phyloP scores from a whole-genome alignment of 306 rosid genomes.

The Leucaena leucocephala region DNA sequence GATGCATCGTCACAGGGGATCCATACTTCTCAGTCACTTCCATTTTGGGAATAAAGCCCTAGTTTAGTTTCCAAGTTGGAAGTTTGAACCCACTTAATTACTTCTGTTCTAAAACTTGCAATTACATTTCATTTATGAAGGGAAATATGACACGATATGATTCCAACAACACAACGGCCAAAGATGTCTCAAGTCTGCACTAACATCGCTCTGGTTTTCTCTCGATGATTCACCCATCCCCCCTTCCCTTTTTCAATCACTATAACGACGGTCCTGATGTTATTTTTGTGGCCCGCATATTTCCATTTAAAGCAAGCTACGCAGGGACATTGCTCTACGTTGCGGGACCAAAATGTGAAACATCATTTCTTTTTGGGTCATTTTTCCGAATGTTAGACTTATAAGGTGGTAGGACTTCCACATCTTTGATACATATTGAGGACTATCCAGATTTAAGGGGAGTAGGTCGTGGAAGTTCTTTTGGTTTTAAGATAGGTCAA shows the following conservation, averaged over 20 bases:
- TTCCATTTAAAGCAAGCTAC: background rate
- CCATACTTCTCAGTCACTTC: conserved; percentile 61
- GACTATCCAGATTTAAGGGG: no score
- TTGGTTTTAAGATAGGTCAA: no score
- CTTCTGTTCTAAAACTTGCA: background rate
- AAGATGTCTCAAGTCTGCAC: no score
- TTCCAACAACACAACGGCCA: background rate
- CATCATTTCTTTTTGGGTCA: background rate
- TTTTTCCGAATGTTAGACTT: no score
- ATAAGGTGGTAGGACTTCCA: no score
- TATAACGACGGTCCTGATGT: background rate
- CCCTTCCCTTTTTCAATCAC: background rate
- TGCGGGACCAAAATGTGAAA: background rate
- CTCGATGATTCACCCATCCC: background rate
- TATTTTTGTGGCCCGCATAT: no score
- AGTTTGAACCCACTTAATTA: background rate
- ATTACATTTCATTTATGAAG: background rate
- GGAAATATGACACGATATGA: background rate
- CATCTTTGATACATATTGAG: no score
- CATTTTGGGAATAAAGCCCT: conserved; percentile 70
- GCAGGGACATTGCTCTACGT: background rate
- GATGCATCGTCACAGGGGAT: conserved; percentile 55
- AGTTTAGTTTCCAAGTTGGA: background rate
- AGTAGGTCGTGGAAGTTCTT: no score
- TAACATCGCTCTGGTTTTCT: background rate